Evolutionary conservation across 371 early-diverging fungal species (phyloP).

Genomic region (Phascolomyces articulosus): DNA sequence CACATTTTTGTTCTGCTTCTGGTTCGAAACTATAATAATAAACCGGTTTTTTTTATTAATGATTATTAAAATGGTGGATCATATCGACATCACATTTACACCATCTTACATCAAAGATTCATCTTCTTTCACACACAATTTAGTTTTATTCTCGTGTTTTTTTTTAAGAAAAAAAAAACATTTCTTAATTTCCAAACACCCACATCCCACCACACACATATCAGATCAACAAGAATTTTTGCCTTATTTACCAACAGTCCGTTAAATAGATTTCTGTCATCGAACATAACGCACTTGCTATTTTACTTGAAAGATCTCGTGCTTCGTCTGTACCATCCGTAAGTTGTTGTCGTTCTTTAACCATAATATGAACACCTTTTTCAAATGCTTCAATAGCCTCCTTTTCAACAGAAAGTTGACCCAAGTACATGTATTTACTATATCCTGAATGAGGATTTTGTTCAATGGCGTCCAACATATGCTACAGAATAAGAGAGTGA

Average conservation of each 20-base stretch:
- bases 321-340: constrained; percentile 44
- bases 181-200: too few relatives aligned
- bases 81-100: background rate
- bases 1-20: constrained; percentile 88
- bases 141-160: too few relatives aligned
- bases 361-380: constrained; percentile 80
- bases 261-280: constrained; percentile 97
- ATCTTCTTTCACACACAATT: background rate
- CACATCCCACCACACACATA: too few relatives aligned
- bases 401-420: constrained; percentile 80
- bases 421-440: constrained; percentile 89
- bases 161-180: too few relatives aligned
- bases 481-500: constrained; percentile 32
- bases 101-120: background rate
- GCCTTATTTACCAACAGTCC: constrained; percentile 81
- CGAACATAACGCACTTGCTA: constrained; percentile 86
- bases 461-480: constrained; percentile 69
- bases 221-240: background rate
- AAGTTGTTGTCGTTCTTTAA: constrained; percentile 26
- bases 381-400: constrained; percentile 82
- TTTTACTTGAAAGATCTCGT: constrained; percentile 59
- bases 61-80: background rate
- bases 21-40: constrained; percentile 73
- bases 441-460: constrained; percentile 72
- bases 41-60: background rate